Percentiles rank a stretch among this genome's conserved stretches.
phyloP scores from a whole-genome alignment of 352 stramenopile species.

The Thalassiosira mediterranea region DNA sequence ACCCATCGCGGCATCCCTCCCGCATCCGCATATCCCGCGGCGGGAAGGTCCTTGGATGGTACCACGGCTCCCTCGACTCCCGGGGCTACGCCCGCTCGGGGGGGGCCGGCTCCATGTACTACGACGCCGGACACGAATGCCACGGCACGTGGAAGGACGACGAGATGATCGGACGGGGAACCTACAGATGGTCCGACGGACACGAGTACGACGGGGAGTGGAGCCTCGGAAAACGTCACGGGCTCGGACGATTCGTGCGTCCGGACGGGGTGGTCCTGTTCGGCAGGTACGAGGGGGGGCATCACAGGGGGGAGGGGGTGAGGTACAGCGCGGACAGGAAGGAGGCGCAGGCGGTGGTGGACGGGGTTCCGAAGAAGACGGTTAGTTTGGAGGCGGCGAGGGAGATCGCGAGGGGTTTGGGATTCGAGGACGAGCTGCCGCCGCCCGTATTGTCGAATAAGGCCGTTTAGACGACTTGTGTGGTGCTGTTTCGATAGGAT shows the following conservation, averaged over 20 bases:
- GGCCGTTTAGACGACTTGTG: no score
- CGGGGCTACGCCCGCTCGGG: conserved; percentile 32
- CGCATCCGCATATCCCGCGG: conserved; percentile 31
- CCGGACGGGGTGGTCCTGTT: conserved; percentile 52
- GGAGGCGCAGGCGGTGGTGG: conserved; percentile 43
- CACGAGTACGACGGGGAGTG: conserved; percentile 52
- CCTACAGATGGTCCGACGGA: conserved; percentile 45
- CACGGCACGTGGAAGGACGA: conserved; percentile 46
- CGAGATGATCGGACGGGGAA: conserved; percentile 47
- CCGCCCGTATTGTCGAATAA: no score
- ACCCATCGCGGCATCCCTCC: no score
- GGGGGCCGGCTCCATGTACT: conserved; percentile 47
- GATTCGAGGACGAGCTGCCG: conserved; percentile 40
- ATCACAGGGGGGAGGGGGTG: conserved; percentile 45
- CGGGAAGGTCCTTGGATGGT: conserved; percentile 55
- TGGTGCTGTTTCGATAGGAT: no score
- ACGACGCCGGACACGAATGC: conserved; percentile 51
- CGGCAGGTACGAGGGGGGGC: conserved; percentile 45
- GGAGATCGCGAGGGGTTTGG: conserved; percentile 36
- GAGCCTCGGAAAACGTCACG: conserved; percentile 43
- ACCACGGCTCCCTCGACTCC: conserved; percentile 39
- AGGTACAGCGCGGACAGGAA: conserved; percentile 45
- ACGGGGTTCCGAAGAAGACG: conserved; percentile 45
- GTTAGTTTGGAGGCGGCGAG: conserved; percentile 34
- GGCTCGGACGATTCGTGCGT: conserved; percentile 46